Evolutionary conservation across 176 grass and related monocot species (phyloP), one percentile per base, ranked within the genome.

Genomic region (Triticum dicoccoides): DNA sequence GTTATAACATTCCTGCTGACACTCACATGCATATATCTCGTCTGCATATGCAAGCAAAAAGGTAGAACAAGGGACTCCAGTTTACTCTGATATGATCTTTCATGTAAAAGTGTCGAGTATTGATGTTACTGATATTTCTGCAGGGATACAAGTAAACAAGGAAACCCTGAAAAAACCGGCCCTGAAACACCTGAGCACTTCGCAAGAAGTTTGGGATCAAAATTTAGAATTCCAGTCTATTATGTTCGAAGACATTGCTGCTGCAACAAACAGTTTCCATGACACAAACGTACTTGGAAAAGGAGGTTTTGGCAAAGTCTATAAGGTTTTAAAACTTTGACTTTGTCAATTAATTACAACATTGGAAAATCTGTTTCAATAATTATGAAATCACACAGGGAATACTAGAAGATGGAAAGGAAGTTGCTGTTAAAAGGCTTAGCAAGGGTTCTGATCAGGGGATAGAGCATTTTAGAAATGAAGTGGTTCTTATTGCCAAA

Each of bases 381-480:
- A 64, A 51, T 44, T 29, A 37, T 87, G 34, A 29, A 9, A 63
- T 65, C 33, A 44, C 37, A 17, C 33, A 95, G 93, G 93, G 88
- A 49, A 61, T 39, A n/a, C 34, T 92, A 37, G 20, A 71, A 58
- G 56, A 63, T 69, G 79, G 83, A 52, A 79, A 84, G 61, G 79
- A 95, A 86, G 86, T 95, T 23, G 93, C 93, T n/a, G 42, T 92
- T 18, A 95, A 95, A 68, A 90, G 87, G 44, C 82, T 95, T 33
- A 82, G 70, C 21, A 71, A 76, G 32, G 61, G 82, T 73, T 94
- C 87, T 68, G 78, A 34, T 2, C 90, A 95, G 51, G 93, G 90
- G 1, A 9, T 42, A 4, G 61, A 92, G 33, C 85, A 92, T 25
- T 92, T 92, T 39, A 92, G 78, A 73, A 95, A 95, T 65, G 90